A percentile compares a stretch with the other conserved stretches of the same genome.
These are phyloP conservation scores for Pyrus hybrid DNA, from an alignment of 331 rosid genomes.

Conservation along the genomic window DNA sequence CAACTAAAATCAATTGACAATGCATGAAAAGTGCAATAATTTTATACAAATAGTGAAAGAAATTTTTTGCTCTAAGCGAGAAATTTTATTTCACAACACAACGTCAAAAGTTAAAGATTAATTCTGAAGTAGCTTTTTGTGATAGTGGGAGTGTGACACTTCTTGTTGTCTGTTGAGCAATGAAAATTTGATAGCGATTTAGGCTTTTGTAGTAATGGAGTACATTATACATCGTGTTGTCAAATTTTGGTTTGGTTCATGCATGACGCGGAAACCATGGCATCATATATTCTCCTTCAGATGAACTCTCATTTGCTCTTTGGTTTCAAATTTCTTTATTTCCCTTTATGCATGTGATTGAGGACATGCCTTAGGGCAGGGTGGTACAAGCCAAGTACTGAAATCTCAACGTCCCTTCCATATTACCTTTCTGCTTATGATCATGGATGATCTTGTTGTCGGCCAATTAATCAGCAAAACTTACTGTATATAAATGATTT, in stretches of 20 bases:
- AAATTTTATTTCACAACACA: background rate
- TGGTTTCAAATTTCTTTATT: background rate
- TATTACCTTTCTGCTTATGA: constrained; percentile 22
- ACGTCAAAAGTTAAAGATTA: background rate
- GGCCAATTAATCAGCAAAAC: constrained; percentile 23
- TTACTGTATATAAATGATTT: background rate
- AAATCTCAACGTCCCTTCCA: constrained; percentile 4
- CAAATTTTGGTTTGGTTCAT: constrained; percentile 2
- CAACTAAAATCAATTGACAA: too few species aligned
- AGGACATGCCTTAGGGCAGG: background rate
- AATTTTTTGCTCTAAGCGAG: too few species aligned
- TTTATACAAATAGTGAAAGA: too few species aligned
- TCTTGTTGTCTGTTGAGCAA: background rate
- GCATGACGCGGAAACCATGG: constrained; percentile 29
- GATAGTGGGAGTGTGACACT: background rate
- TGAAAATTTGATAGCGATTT: background rate
- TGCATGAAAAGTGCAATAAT: too few species aligned
- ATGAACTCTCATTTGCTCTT: constrained; percentile 8
- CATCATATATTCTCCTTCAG: constrained; percentile 9
- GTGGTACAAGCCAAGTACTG: constrained; percentile 31
- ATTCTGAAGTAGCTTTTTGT: background rate
- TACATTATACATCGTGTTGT: constrained; percentile 7
- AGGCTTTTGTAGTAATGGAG: constrained; percentile 14
- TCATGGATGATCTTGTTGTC: constrained; percentile 27
- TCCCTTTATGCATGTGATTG: constrained; percentile 1